Evolutionary conservation across 768 basidiomycete species (phyloP), one percentile per base, ranked within the genome.

Genomic region (Lanmaoa rubissima): DNA sequence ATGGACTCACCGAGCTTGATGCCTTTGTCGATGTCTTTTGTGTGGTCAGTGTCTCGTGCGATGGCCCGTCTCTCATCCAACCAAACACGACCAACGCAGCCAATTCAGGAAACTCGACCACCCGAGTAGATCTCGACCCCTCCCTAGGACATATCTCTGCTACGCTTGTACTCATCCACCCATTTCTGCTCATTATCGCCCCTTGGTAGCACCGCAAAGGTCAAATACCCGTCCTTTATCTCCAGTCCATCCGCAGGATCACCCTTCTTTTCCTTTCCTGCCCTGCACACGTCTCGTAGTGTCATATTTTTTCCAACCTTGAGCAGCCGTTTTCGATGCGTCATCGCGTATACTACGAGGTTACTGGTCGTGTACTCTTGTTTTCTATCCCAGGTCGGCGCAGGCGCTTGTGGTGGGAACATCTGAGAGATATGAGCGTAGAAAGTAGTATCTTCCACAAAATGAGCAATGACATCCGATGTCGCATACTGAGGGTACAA

Each of bases 251-350:
- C 95, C 59, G 64, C 71, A 34, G 74, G 75, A 52, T 82, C 82
- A 2, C 81, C 85, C 17, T 78, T 79, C 70, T 83, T 86, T 19
- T 72, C 83, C 61, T 79, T 81, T 1, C 87, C 81, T 4, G 82
- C 84, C 11, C 72, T 73, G 62, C 86, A 87, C 4, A 96, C 87
- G 64, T 94, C 90, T 45, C 79, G 74, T 56, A 98, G 75, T 12
- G 88, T 88, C 84, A 96, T 87, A 69, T 90, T 93, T 75, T 87
- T 91, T 14, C 95, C 96, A 5, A 96, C 84, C 73, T 95, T 99
- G 56, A 99, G 75, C 45, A 98, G 72, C 39, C 92, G 81, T 65
- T 82, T 88, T 55, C 81, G 73, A 58, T 76, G 75, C 12, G 95
- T 98, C 66, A 87, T 86, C 35, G 90, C 91, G 73, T 97, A 98